Conservation (phyloP, 768 basidiomycete species). For the Trametes sanguinea region DNA sequence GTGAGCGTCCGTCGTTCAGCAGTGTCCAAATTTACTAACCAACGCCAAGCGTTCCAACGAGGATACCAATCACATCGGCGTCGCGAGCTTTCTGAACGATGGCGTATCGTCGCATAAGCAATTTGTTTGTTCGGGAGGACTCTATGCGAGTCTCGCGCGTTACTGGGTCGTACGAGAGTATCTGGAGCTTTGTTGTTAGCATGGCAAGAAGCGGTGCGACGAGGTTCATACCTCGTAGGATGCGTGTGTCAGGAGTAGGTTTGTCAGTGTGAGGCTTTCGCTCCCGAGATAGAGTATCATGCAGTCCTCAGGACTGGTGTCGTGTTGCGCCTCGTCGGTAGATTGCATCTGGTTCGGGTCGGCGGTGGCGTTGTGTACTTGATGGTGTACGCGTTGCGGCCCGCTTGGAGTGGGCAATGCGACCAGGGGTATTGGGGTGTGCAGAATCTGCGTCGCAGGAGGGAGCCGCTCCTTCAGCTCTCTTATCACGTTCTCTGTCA, state of each 20-base stretch:
- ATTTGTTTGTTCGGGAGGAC: slow-evolving; percentile 69
- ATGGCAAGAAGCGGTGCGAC: not conserved
- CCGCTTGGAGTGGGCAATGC: slow-evolving; percentile 16
- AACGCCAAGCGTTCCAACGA: slow-evolving; percentile 57
- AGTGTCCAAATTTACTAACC: not conserved
- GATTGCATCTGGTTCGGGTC: not conserved
- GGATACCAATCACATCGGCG: slow-evolving; percentile 92
- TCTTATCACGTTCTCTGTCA: slow-evolving; percentile 37
- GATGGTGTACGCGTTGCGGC: not conserved
- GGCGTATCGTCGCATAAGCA: slow-evolving; percentile 90
- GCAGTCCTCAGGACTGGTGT: slow-evolving; percentile 30
- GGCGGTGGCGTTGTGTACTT: not conserved
- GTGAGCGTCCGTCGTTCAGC: not conserved
- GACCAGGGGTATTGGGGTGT: slow-evolving; percentile 36
- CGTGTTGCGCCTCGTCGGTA: not conserved
- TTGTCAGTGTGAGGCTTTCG: slow-evolving; percentile 79
- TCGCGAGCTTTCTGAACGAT: slow-evolving; percentile 85
- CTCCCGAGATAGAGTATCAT: slow-evolving; percentile 68
- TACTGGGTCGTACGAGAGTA: slow-evolving; percentile 75
- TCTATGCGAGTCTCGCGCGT: slow-evolving; percentile 51
- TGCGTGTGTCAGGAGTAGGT: slow-evolving; percentile 83
- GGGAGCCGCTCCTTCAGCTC: slow-evolving; percentile 34
- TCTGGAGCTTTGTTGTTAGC: slow-evolving; percentile 40
- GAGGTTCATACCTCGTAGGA: slow-evolving; percentile 51
- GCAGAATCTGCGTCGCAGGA: slow-evolving; percentile 36